Evolutionary conservation across 306 rosid genomes (phyloP), one percentile per base, ranked within the genome.

Genomic region (Arachis stenosperma): DNA sequence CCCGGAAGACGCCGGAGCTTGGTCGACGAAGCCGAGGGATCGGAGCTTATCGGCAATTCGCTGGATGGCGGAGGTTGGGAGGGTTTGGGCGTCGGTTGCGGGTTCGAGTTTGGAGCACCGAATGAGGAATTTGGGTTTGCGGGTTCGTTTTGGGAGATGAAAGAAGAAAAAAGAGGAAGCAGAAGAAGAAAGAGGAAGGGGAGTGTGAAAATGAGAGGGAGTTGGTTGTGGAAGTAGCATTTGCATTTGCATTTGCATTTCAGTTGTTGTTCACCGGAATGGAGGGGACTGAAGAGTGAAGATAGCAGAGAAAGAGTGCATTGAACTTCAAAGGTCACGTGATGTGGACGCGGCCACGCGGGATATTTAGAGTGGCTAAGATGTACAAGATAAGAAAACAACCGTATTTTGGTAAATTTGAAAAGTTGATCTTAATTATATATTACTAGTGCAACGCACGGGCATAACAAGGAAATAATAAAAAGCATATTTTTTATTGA

Each of bases 41-140:
- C 93, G 90, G 73, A 93, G 96, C 88, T 93, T 93, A 7, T 91
- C 91, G 55, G 96, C 92, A 10, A 93, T 93, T n/a, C 97, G 83
- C 64, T 88, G 89, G 50, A 93, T 90, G 76, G 97, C 96, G 75
- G 98, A 89, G 65, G 77, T 65, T 4, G 96, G 76, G 10, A 89
- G 77, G 43, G 89, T 78, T 40, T 69, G 69, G 68, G 88, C 36
- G 40, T 71, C 83, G 55, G 86, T 0, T 58, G 68, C 44, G 59
- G 64, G 14, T 22, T 7, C 36, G 36, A 50, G 57, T 52, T 52
- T 2, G n/a, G 86, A 93, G 79, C 82, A 69, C 42, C 94, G 86
- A 59, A 90, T 75, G 6, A 77, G 39, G 67, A 84, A 86, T 56
- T 69, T 81, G 67, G 76, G 51, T 58, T 75, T 43, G n/a, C 62